These are phyloP conservation scores for Cercospora sp. DNA, from an alignment of 2,329 filamentous ascomycete species.

Conservation along the genomic window DNA sequence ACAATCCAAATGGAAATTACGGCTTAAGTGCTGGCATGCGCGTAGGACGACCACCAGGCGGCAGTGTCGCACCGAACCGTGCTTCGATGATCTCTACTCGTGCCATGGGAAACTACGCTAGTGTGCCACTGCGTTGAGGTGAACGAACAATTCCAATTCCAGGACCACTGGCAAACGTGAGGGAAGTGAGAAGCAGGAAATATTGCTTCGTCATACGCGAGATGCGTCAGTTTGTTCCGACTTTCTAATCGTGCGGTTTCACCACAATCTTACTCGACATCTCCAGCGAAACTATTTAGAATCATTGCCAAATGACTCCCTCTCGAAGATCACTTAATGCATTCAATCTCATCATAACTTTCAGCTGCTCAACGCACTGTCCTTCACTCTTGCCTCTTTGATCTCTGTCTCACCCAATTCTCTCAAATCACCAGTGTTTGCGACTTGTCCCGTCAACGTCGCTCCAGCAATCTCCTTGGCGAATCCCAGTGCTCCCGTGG, in stretches of 20 bases:
- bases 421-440: slow-evolving; percentile 38
- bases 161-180: background rate
- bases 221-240: background rate
- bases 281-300: background rate
- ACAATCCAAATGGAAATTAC: background rate
- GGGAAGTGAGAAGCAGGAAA: background rate
- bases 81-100: slow-evolving; percentile 3
- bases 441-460: slow-evolving; percentile 37
- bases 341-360: background rate
- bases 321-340: too few species aligned
- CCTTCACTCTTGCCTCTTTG: slow-evolving; percentile 33
- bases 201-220: background rate
- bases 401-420: slow-evolving; percentile 39
- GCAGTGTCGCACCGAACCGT: slow-evolving; percentile 1
- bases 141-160: background rate
- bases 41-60: slow-evolving; percentile 8
- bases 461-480: slow-evolving; percentile 38
- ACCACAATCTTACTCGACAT: background rate
- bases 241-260: background rate
- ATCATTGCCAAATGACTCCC: background rate
- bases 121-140: slow-evolving; percentile 15
- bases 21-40: slow-evolving; percentile 16
- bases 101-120: slow-evolving; percentile 2
- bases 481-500: slow-evolving; percentile 33
- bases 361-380: slow-evolving; percentile 31